phyloP scores from a whole-genome alignment of 805 yeast genomes.

The Saturnispora kantuleensis region DNA sequence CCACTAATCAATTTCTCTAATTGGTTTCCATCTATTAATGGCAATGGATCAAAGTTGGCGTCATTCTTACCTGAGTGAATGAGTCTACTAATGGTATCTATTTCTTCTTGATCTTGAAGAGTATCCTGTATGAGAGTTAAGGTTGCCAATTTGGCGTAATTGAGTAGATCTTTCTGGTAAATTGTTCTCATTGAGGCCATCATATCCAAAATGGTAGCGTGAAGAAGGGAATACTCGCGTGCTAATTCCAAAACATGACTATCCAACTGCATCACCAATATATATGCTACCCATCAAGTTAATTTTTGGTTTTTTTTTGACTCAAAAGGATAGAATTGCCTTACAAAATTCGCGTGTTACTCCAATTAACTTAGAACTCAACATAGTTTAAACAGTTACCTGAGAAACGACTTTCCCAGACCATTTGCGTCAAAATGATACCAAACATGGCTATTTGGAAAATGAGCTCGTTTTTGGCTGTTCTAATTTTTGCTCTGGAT shows the following conservation, averaged over 20 bases:
- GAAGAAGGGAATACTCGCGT: conserved; percentile 6
- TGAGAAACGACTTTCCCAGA: too few species aligned
- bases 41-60: conserved; percentile 6
- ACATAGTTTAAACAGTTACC: too few species aligned
- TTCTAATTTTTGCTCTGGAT: not conserved
- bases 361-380: too few species aligned
- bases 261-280: not conserved
- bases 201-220: conserved; percentile 14
- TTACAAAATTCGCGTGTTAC: too few species aligned
- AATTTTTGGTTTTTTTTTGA: not conserved
- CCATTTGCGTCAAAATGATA: too few species aligned
- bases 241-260: not conserved
- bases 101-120: not conserved
- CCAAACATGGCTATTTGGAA: too few species aligned
- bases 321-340: too few species aligned
- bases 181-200: conserved; percentile 12
- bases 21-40: not conserved
- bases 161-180: conserved; percentile 3
- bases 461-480: too few species aligned
- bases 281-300: not conserved
- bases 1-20: conserved; percentile 12
- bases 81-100: not conserved
- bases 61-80: conserved; percentile 1
- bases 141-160: conserved; percentile 5
- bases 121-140: not conserved